Base-by-base conservation (phyloP, 148 eudicot species). In the Gaultheria prostrata region DNA sequence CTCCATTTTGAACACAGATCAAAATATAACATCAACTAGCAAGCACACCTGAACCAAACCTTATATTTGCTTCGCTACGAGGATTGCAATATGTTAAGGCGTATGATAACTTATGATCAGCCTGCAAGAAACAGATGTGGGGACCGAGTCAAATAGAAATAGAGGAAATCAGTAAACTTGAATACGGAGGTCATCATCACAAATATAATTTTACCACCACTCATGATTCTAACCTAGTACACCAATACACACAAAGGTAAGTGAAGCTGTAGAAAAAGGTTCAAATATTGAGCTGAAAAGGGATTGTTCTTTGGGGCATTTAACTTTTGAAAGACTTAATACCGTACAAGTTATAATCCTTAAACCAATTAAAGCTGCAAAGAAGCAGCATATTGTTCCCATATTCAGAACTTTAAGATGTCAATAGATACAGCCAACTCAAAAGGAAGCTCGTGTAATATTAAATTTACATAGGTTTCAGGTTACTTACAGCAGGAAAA, bases 101-200 rank as follows among this genome's bases (percentile, higher is more conserved):
- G 89, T 97, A 97, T 43, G 99, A 92, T 82, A 97, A 86, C 83
- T 97, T 97, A 65, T 92, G 90, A 88, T 97, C 99, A 88, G 99
- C 97, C 97, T 93, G 91, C 86, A 89, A 46, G 77, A 77, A 39
- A 65, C 10, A 74, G 78, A 78, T 21, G 26, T 1, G 6, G 70
- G 43, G 45, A 50, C 14, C 20, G 50, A 67, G 61, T 63, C 26
- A 39, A 10, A n/a, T 7, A 83, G 12, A 77, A 56, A 59, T 12
- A 65, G 20, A 57, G n/a, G 76, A 39, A 11, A 13, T 46, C 59
- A 53, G 14, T 6, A 26, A 33, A 82, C 71, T 49, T 11, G 21
- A 78, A 79, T 35, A 79, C 1, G 46, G 8, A 17, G 14, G 74
- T 51, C 39, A 53, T 53, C 49, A 84, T 18, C 39, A 12, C 18